Evolutionary conservation across 2,329 filamentous ascomycete genomes (phyloP).

Genomic region (Talaromyces sp.): DNA sequence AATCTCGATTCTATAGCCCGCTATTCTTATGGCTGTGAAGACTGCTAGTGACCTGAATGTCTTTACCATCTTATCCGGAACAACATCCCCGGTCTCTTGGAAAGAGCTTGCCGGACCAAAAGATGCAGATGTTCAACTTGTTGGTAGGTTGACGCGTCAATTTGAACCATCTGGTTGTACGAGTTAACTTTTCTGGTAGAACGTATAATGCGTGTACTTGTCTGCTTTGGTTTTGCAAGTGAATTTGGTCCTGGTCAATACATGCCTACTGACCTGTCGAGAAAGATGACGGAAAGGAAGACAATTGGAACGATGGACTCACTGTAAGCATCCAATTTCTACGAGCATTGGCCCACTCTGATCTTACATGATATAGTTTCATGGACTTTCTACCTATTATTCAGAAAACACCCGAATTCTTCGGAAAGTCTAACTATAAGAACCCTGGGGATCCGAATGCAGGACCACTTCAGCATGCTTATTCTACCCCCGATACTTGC

Average conservation of each 20-base stretch:
- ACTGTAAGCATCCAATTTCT: constrained; percentile 19
- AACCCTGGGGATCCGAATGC: constrained; percentile 27
- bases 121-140: constrained; percentile 13
- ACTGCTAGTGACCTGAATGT: constrained; percentile 19
- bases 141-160: constrained; percentile 16
- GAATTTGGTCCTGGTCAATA: constrained; percentile 27
- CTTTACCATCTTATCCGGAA: constrained; percentile 15
- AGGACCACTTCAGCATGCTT: constrained; percentile 28
- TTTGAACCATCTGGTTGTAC: constrained; percentile 22
- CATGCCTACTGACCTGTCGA: constrained; percentile 23
- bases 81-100: constrained; percentile 13
- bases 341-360: neutral
- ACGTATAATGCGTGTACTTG: constrained; percentile 37
- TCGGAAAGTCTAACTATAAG: constrained; percentile 26
- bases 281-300: constrained; percentile 23
- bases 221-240: constrained; percentile 35
- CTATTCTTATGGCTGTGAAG: constrained; percentile 17
- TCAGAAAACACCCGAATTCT: constrained; percentile 25
- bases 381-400: neutral
- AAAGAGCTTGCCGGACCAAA: constrained; percentile 16
- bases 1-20: neutral
- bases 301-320: constrained; percentile 25
- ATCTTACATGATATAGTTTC: constrained; percentile 21
- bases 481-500: constrained; percentile 20
- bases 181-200: constrained; percentile 25